Percentiles rank a stretch among this genome's conserved stretches.
Evolutionary conservation across 768 basidiomycete species (phyloP).

Genomic region (Crucibulum laeve): DNA sequence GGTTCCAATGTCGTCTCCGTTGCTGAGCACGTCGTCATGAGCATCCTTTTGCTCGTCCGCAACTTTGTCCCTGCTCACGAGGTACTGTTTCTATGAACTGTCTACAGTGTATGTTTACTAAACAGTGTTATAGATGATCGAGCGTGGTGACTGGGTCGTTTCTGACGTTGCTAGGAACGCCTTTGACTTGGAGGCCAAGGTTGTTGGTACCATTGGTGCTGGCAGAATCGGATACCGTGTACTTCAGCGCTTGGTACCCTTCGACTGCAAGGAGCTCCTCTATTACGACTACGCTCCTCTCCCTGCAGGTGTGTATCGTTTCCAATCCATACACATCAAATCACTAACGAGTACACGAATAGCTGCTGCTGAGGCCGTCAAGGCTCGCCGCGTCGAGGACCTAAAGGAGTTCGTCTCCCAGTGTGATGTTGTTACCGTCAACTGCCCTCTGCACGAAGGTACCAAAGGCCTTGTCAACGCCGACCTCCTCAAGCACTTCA

Average conservation of each 20-base stretch:
- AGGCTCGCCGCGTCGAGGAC: slow-evolving; percentile 71
- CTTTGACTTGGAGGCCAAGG: slow-evolving; percentile 87
- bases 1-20: slow-evolving; percentile 91
- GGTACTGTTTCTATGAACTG: slow-evolving; percentile 26
- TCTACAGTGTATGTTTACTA: background rate
- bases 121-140: slow-evolving; percentile 54
- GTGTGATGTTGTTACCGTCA: slow-evolving; percentile 84
- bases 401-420: slow-evolving; percentile 53
- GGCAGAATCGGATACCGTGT: slow-evolving; percentile 84
- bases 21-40: slow-evolving; percentile 89
- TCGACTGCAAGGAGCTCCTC: slow-evolving; percentile 85
- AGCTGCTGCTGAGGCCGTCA: slow-evolving; percentile 65
- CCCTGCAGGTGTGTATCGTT: slow-evolving; percentile 41
- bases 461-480: slow-evolving; percentile 78
- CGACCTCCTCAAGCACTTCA: slow-evolving; percentile 83
- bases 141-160: slow-evolving; percentile 84
- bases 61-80: slow-evolving; percentile 89
- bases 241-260: slow-evolving; percentile 72
- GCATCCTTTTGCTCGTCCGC: slow-evolving; percentile 84
- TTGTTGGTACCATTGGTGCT: slow-evolving; percentile 86
- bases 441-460: slow-evolving; percentile 84
- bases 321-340: background rate
- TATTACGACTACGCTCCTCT: slow-evolving; percentile 85
- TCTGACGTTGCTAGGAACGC: slow-evolving; percentile 79
- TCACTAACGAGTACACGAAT: slow-evolving; percentile 1